Base-by-base conservation (phyloP, 2,329 filamentous ascomycete species). In the Pyrenochaeta sp. region DNA sequence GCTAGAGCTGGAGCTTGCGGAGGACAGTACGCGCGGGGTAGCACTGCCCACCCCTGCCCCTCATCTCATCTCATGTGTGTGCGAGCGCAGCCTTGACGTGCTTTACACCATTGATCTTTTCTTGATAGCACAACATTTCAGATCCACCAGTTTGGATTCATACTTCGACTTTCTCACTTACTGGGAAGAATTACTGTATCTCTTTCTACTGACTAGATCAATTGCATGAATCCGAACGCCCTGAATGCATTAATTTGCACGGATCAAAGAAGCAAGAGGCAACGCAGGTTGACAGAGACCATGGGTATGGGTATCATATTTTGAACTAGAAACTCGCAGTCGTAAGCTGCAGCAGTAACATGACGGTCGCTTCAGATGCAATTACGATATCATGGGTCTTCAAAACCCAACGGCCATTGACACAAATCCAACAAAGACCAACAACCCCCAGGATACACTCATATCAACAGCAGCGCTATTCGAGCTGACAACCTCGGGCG, bases 401-500 rank as follows among this genome's bases (percentile, higher is more conserved):
- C 39, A 75, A 13, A 68, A 30, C 0, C 61, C 70, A n/a, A 67
- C 54, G 28, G 61, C 49, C 28, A 69, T 24, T 1, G 69, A 66
- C 9, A 68, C 67, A 22, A 66, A 36, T 4, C 66, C 68, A 27
- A 73, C 64, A 1, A 70, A 49, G 2, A 51, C 52, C 57, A 75
- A 28, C 42, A 73, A 25, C n/a, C 57, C 56, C 72, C 72, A 74
- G 7, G 72, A 71, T 15, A 74, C 65, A n/a, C 62, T 28, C 42
- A 69, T 49, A 5, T 49, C 62, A n/a, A 58, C 51, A 19, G 66
- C 57, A 9, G 56, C 64, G 15, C 54, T 55, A 6, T 63, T 56
- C 3, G 58, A 51, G 30, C 63, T 65, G 34, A 70, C 69, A 49
- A 77, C 62, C 66, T 79, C 76, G 1, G 77, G 76, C 8, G 67